phyloP scores from a whole-genome alignment of 2,329 filamentous ascomycete species.

The Samsoniella hepiali region DNA sequence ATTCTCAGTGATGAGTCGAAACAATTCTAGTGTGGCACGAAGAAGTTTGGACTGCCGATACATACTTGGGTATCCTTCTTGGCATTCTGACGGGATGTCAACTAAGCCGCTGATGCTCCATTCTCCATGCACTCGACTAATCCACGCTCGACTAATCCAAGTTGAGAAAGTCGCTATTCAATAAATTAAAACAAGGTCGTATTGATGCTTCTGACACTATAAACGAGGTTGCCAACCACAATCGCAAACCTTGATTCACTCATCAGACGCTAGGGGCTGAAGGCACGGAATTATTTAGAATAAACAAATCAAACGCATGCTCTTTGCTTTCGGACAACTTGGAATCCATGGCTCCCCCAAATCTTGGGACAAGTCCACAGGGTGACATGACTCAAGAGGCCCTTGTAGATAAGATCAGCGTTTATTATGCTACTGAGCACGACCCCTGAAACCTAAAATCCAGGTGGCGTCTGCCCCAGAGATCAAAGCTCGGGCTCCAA shows the following conservation, averaged over 20 bases:
- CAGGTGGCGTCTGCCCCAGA: not conserved
- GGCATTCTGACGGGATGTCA: not conserved
- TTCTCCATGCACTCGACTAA: not conserved
- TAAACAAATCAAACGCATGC: not conserved
- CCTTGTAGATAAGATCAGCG: not conserved
- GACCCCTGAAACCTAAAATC: not conserved
- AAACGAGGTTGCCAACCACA: not conserved
- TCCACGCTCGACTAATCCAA: not conserved
- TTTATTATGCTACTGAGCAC: not conserved
- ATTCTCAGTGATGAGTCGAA: not conserved
- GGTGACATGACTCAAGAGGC: not conserved
- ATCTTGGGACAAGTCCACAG: not conserved
- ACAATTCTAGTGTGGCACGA: not conserved
- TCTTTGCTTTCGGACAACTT: not conserved
- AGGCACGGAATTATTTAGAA: not conserved
- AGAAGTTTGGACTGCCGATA: too few species aligned
- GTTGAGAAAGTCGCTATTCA: conserved; percentile 1
- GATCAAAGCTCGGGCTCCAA: not conserved
- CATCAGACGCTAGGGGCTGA: not conserved
- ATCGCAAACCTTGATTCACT: not conserved
- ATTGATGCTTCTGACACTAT: not conserved
- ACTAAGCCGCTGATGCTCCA: not conserved
- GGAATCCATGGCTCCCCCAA: not conserved
- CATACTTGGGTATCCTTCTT: not conserved
- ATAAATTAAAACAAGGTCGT: not conserved